Base-by-base conservation (phyloP, 345 rosid species). In the Microthlaspi erraticum region DNA sequence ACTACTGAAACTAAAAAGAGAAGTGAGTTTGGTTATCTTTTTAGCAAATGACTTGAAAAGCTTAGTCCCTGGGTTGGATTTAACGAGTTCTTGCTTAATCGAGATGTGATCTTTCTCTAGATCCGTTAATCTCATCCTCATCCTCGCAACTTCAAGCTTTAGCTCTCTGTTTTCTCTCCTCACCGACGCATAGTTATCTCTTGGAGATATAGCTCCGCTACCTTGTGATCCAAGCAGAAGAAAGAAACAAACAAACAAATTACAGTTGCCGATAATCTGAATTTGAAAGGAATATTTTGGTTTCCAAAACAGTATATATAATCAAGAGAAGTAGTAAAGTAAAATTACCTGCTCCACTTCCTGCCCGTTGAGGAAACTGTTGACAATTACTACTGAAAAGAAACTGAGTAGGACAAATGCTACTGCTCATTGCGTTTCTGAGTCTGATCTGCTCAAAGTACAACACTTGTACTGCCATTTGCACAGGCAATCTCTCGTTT, bases 61-160 rank as follows among this genome's bases (percentile, higher is more conserved):
- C 77, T 84, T 91, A 55, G 70, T 88, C 1, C 89, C 90, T 2
- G 95, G 90, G 73, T 88, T 86, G 16, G 93, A 26, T 75, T 79
- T 77, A 11, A 89, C 91, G 5, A 94, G 82, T 79, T 87, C 97
- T 70, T 91, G 99, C 77, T 91, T 94, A 84, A 94, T 94, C 7
- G 95, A 81, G 7, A 88, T 93, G n/a, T 91, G 99, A 62, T 91
- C 96, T 54, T 91, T 91, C 74, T 94, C 99, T 11, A 94, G 76
- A 80, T 94, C 99, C 7, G 99, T 94, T 46, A 94, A 80, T 77
- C 99, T 82, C 99, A 94, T 91, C 72, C 97, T 91, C 99, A 94
- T 94, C 61, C 97, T 91, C 33, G 99, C 90, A 10, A 94, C 99
- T 78, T 94, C 99, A 31, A 94, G 97, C 77, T 91, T 94, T 66